Base-by-base conservation (phyloP, 805 yeast species). In the Saccharomycopsis sp. region DNA sequence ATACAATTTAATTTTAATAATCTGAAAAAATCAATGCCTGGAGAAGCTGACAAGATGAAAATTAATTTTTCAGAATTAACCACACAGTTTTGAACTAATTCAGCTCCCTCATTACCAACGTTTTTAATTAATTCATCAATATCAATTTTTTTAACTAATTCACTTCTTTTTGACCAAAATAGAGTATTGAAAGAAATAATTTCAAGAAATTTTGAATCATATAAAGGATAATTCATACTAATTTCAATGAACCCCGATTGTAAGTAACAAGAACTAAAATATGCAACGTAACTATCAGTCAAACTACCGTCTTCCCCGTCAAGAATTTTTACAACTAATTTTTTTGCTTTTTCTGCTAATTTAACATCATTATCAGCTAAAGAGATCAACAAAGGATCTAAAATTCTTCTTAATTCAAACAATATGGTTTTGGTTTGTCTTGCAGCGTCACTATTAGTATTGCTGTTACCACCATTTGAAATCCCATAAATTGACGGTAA, bases 231-330 rank as follows among this genome's bases (percentile, higher is more conserved):
- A 11, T 23, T 40, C 21, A 50, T 38, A 24, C 32, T 16, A 14
- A 48, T 48, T 4, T 48, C 50, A 24, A 44, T 35, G 17, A 48
- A 42, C 9, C 52, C 52, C 6, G 43, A 29, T 40, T 48, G 52
- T 13, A 48, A 19, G 40, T 48, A 47, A 29, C 48, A 43, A 7
- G 48, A 43, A 23, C 35, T 16, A 19, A 50, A 44, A 19, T 38
- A 44, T 3, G 51, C 53, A 22, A 41, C 38, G 26, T 50, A 47
- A 16, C 14, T 35, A 6, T 38, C 45, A 7, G 19, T 5, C 8
- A 24, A 32, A 5, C 41, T 13, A 22, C 36, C 40, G 14, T 46
- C 48, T 8, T 38, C 53, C n/a, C 21, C 34, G 22, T 43, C 51
- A 24, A 50, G 26, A 26, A 47, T 35, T 33, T 26, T 46, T 4